Evolutionary conservation across 371 early-diverging fungal species (phyloP).

Genomic region (Saksenaea oblongispora): DNA sequence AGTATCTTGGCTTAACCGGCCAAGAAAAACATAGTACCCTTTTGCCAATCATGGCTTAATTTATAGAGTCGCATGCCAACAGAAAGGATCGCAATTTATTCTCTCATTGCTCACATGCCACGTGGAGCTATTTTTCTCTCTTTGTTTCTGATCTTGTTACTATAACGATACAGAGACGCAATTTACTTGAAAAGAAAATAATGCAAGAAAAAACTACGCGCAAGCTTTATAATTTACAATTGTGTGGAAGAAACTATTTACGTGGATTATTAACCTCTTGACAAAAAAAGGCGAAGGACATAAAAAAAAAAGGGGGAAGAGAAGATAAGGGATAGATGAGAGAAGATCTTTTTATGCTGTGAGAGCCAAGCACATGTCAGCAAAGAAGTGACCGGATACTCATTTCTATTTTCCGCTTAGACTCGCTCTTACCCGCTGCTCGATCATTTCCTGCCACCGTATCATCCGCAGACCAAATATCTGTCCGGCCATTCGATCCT

Average conservation of each 20-base stretch:
- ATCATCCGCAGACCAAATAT: conserved; percentile 6
- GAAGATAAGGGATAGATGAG: not conserved
- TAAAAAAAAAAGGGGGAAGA: not conserved
- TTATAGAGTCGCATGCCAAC: too few relatives aligned
- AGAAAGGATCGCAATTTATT: not conserved
- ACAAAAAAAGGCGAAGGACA: not conserved
- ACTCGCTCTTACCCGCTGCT: conserved; percentile 22
- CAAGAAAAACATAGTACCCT: too few relatives aligned
- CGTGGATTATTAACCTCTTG: not conserved
- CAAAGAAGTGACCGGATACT: conserved; percentile 26
- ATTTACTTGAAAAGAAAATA: not conserved
- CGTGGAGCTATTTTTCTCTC: too few relatives aligned
- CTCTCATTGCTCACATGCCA: too few relatives aligned
- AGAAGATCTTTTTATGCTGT: not conserved
- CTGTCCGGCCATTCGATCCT: conserved; percentile 1
- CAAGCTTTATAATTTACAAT: not conserved
- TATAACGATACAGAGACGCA: too few relatives aligned
- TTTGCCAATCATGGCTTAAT: too few relatives aligned
- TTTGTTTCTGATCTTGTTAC: too few relatives aligned
- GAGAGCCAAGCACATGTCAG: not conserved
- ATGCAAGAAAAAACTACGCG: not conserved
- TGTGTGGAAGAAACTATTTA: not conserved
- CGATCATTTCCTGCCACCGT: conserved; percentile 23
- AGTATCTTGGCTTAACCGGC: too few relatives aligned
- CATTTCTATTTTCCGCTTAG: conserved; percentile 24